These are phyloP conservation scores for Berberis thunbergii DNA, from an alignment of 164 flowering plant species.

Conservation along the genomic window DNA sequence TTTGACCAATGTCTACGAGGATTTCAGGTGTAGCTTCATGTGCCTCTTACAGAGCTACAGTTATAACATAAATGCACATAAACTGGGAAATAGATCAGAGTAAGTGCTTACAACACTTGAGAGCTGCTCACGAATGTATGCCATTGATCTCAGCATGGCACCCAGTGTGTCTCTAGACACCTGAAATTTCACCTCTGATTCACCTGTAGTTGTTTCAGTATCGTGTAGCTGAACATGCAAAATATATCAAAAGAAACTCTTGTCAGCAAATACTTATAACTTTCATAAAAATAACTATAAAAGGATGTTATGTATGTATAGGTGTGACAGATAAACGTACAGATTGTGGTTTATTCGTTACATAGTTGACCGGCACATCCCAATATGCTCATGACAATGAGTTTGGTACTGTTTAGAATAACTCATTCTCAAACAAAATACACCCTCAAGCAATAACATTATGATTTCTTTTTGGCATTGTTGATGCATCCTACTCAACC, in stretches of 20 bases:
- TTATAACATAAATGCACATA: background rate
- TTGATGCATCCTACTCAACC: too few species aligned
- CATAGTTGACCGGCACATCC: too few species aligned
- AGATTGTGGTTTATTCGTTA: too few species aligned
- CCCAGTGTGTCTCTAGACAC: constrained; percentile 77
- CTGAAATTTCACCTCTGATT: constrained; percentile 80
- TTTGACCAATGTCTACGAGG: too few species aligned
- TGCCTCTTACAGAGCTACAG: background rate
- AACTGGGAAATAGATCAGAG: background rate
- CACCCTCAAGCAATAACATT: too few species aligned
- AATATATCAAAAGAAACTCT: background rate
- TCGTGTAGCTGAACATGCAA: constrained; percentile 60
- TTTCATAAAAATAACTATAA: too few species aligned
- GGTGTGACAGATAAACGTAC: too few species aligned
- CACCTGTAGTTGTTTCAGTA: constrained; percentile 62
- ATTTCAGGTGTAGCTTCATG: background rate
- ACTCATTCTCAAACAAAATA: too few species aligned
- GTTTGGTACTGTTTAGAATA: too few species aligned
- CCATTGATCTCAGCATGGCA: constrained; percentile 89
- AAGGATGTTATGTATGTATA: too few species aligned
- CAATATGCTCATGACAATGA: too few species aligned
- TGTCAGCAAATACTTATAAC: background rate
- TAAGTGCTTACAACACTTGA: constrained; percentile 14
- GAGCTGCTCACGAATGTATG: constrained; percentile 81
- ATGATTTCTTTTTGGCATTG: too few species aligned